These are phyloP conservation scores for Iberis pinnata DNA, from an alignment of 345 rosid genomes.

Conservation along the genomic window DNA sequence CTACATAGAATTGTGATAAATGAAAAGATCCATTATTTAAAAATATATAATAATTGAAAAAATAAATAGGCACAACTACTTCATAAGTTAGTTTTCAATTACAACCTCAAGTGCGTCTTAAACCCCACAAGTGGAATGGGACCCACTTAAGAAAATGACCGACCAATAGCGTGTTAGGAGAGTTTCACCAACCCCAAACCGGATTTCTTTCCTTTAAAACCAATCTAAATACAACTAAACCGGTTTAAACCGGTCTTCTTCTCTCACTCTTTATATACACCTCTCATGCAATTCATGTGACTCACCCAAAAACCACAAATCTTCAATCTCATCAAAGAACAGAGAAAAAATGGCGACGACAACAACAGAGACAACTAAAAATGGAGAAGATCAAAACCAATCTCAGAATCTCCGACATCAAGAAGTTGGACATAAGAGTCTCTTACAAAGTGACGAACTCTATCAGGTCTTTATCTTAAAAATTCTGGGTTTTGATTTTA, in stretches of 20 bases:
- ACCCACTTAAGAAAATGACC: conserved; percentile 16
- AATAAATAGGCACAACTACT: no score
- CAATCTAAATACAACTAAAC: not conserved
- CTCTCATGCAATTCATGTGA: conserved; percentile 13
- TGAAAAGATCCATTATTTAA: no score
- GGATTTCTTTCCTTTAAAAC: no score
- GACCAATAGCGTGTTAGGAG: conserved; percentile 27
- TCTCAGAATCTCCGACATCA: conserved; percentile 55
- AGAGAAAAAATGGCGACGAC: conserved; percentile 21
- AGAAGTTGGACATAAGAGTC: conserved; percentile 96
- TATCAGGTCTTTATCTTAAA: no score
- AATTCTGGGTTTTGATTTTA: no score
- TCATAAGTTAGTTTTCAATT: no score
- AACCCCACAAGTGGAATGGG: conserved; percentile 8
- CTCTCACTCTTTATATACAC: conserved; percentile 13
- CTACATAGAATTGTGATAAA: no score
- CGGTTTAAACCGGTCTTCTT: conserved; percentile 24
- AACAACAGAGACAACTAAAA: conserved; percentile 42
- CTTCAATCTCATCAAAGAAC: conserved; percentile 4
- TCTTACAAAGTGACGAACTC: conserved; percentile 84
- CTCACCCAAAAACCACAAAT: conserved; percentile 16
- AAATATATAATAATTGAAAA: no score
- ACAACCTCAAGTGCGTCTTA: not conserved
- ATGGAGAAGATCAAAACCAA: conserved; percentile 44
- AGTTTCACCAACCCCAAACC: conserved; percentile 33